Percentiles rank a stretch among this genome's conserved stretches.
These are phyloP conservation scores for Penicillium frequentans DNA, from an alignment of 2,329 filamentous ascomycete genomes.

Conservation along the genomic window DNA sequence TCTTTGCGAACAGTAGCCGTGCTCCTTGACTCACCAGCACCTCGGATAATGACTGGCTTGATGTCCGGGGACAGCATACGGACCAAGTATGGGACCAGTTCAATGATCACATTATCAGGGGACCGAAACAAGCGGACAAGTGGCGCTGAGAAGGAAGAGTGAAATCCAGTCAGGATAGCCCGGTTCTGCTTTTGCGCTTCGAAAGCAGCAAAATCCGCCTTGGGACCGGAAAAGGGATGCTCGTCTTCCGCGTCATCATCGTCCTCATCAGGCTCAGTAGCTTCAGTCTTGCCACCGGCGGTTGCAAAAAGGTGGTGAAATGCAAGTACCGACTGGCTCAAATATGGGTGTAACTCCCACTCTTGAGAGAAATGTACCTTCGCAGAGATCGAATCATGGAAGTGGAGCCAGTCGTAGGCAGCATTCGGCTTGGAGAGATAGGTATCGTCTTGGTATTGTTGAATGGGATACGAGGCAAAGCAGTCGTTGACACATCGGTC, in stretches of 20 bases:
- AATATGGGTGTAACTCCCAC: slow-evolving; percentile 87
- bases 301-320: slow-evolving; percentile 91
- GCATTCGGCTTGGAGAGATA: slow-evolving; percentile 82
- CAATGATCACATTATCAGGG: slow-evolving; percentile 72
- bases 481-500: slow-evolving; percentile 68
- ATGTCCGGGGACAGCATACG: slow-evolving; percentile 85
- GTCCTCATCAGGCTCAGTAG: slow-evolving; percentile 47
- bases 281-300: slow-evolving; percentile 52
- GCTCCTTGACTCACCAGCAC: slow-evolving; percentile 62
- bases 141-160: slow-evolving; percentile 68
- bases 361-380: slow-evolving; percentile 81
- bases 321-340: slow-evolving; percentile 81
- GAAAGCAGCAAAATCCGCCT: slow-evolving; percentile 76
- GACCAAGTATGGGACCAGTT: slow-evolving; percentile 80
- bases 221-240: slow-evolving; percentile 76
- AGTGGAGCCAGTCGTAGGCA: slow-evolving; percentile 93
- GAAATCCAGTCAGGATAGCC: slow-evolving; percentile 70
- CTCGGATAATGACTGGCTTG: slow-evolving; percentile 83
- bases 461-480: slow-evolving; percentile 80
- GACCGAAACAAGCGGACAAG: slow-evolving; percentile 78
- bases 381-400: slow-evolving; percentile 81
- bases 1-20: slow-evolving; percentile 87
- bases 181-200: slow-evolving; percentile 80
- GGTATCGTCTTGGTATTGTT: slow-evolving; percentile 90
- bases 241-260: slow-evolving; percentile 52